Base-by-base conservation (phyloP, 441 rosid species). In the Pelargonium citronellum region DNA sequence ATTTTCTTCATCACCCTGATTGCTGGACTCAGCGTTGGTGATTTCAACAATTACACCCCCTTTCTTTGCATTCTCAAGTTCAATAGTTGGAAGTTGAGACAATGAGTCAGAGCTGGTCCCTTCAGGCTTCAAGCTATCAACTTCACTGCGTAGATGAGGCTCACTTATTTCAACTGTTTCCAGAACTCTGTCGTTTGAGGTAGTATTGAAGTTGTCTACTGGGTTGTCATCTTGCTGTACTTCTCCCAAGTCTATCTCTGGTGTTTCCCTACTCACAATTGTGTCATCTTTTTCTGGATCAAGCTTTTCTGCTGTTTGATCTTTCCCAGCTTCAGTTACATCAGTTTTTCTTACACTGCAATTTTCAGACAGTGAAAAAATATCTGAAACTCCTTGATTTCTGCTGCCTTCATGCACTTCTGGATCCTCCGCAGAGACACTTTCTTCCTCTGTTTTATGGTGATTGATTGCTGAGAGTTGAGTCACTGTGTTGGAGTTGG, bases 391-490 rank as follows among this genome's bases (percentile, higher is more conserved):
- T n/a, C 17, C 17, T 49, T 12, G 57, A 4, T 13, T 49, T 49
- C 17, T 13, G 17, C n/a, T n/a, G 17, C n/a, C 57, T 49, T 49
- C 57, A 49, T 49, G 13, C 7, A 13, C 16, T 49, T 49, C 17
- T 49, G 57, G 16, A 49, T n/a, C 57, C 17, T 49, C 17, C 17
- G 4, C 57, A 49, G 57, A 2, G 16, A 12, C 17, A 13, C 17
- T 49, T 24, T 63, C 66, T 22, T 63, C 22, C 39, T 63, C 41
- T 63, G n/a, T 24, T 63, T 27, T 27, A 63, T 63, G 41, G 24
- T 27, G 34, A 12, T 5, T 8, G 13, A 9, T 12, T 10, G 66
- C 27, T 22, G 66, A 24, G 16, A 24, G n/a, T 63, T 49, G 57
- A 49, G 57, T 2, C 57, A 49, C 57, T 19, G 3, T 4, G 16